Conservation (phyloP, 1,139 yeast genomes). For the Hansenula anomala region DNA sequence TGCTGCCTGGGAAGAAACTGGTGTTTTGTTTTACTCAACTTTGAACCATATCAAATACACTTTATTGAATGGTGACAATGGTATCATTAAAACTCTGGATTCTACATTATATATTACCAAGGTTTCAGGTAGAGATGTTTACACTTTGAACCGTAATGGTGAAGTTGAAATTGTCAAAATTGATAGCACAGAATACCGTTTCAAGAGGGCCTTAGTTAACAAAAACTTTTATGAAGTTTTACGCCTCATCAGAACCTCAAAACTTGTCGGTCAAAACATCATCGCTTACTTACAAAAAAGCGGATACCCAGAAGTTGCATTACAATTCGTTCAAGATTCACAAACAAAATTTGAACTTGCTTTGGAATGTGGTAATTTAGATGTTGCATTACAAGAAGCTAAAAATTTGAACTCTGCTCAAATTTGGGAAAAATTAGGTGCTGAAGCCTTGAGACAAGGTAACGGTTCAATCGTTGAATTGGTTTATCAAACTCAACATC, state of each 20-base stretch:
- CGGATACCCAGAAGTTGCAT: conserved; percentile 92
- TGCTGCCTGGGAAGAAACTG: conserved; percentile 97
- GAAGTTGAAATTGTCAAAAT: conserved; percentile 72
- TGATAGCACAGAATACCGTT: conserved; percentile 96
- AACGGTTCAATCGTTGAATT: conserved; percentile 81
- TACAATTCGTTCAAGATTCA: conserved; percentile 94
- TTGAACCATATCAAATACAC: conserved; percentile 94
- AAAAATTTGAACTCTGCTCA: conserved; percentile 61
- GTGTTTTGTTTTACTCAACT: conserved; percentile 88
- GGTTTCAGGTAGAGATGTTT: conserved; percentile 67
- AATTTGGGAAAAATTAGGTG: conserved; percentile 80
- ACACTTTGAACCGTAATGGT: conserved; percentile 81
- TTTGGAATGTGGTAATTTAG: conserved; percentile 84
- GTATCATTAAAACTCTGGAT: conserved; percentile 88
- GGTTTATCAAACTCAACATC: conserved; percentile 82
- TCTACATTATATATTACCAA: conserved; percentile 83
- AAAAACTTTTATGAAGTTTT: conserved; percentile 90
- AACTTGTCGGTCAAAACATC: conserved; percentile 94
- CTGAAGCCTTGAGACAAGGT: conserved; percentile 89
- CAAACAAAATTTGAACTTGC: conserved; percentile 96
- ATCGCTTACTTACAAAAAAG: conserved; percentile 91
- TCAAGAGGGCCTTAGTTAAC: conserved; percentile 88
- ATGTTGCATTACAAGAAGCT: conserved; percentile 88
- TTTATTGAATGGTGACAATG: conserved; percentile 88
- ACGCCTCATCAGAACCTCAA: conserved; percentile 81